Percentiles rank a stretch among this genome's conserved stretches.
phyloP scores from a whole-genome alignment of 2,329 filamentous ascomycete species.

The Microcyclosporella mali region DNA sequence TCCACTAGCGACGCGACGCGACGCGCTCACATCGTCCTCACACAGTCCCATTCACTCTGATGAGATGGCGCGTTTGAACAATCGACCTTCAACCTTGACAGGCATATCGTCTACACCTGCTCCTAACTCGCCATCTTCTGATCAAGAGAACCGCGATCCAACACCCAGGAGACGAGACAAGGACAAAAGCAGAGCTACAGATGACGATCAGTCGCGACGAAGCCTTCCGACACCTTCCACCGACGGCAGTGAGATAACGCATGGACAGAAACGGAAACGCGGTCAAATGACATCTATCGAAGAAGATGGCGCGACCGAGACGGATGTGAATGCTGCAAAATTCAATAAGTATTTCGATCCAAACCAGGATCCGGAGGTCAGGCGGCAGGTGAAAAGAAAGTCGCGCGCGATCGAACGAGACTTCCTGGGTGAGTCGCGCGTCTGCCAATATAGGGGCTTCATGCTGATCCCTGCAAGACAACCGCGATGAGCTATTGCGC shows the following conservation, averaged over 20 bases:
- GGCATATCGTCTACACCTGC: not conserved
- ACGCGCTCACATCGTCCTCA: no score
- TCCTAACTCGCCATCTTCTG: slow-evolving; percentile 25
- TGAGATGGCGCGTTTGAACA: not conserved
- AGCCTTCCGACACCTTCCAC: slow-evolving; percentile 36
- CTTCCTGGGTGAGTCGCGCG: slow-evolving; percentile 47
- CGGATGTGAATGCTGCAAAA: slow-evolving; percentile 24
- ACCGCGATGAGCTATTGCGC: slow-evolving; percentile 64
- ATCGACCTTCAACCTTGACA: not conserved
- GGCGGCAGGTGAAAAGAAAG: slow-evolving; percentile 62
- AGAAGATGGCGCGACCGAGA: slow-evolving; percentile 15
- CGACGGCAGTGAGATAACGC: slow-evolving; percentile 22
- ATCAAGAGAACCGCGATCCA: slow-evolving; percentile 41
- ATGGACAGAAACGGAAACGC: slow-evolving; percentile 25
- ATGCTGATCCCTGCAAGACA: slow-evolving; percentile 47
- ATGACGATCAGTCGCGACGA: slow-evolving; percentile 31
- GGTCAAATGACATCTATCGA: slow-evolving; percentile 12
- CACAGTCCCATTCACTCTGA: no score
- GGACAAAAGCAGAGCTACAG: slow-evolving; percentile 33
- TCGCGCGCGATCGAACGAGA: slow-evolving; percentile 61
- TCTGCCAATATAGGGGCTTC: not conserved
- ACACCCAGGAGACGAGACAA: slow-evolving; percentile 33
- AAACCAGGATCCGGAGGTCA: slow-evolving; percentile 69
- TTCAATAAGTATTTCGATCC: slow-evolving; percentile 62
- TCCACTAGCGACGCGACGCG: no score